Evolutionary conservation across 2,329 filamentous ascomycete species (phyloP), one percentile per base, ranked within the genome.

Genomic region (Penicillium sp.): DNA sequence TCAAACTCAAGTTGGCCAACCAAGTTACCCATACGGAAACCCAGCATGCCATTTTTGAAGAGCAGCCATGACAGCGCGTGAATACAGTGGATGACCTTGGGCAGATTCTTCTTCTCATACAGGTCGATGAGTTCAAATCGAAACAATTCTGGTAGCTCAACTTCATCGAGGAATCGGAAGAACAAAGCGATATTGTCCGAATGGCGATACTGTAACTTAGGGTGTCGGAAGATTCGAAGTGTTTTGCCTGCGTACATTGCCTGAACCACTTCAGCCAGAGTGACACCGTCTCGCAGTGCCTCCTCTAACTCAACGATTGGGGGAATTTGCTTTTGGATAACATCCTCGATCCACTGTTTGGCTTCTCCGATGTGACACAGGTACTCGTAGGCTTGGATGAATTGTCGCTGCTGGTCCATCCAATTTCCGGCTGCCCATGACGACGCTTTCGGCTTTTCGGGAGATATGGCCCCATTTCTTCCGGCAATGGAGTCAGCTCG

Each of bases 41-140:
- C 87, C 33, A 97, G 87, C 55, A 97, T 89, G 1, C 93, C 92
- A 68, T 96, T 93, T 41, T 93, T 86, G 71, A 89, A 96, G 10
- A 99, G 78, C n/a, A 99, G 79, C 90, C 92, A 99, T 67, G 92
- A 97, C 14, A 99, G 77, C 0, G 93, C 93, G 64, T 99, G 93
- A 44, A 99, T 93, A 67, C 93, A 99, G 74, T 99, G 95, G 54
- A 99, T 99, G 66, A 97, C 95, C 70, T 97, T 99, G 3, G 93
- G 93, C 1, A 97, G 95, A 63, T 99, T 99, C 74, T 99, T 99
- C 77, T 97, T 99, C 72, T 99, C 95, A 75, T 99, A 99, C 11
- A 99, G 75, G 71, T 99, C 93, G 56, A 97, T 95, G 38, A 97
- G 78, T 69, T 99, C 93, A 69, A 99, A 99, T 49, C 92, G 84